A percentile compares a stretch with the other conserved stretches of the same genome.
phyloP scores from a whole-genome alignment of 2,329 filamentous ascomycete species.

The Aureobasidium zeae region DNA sequence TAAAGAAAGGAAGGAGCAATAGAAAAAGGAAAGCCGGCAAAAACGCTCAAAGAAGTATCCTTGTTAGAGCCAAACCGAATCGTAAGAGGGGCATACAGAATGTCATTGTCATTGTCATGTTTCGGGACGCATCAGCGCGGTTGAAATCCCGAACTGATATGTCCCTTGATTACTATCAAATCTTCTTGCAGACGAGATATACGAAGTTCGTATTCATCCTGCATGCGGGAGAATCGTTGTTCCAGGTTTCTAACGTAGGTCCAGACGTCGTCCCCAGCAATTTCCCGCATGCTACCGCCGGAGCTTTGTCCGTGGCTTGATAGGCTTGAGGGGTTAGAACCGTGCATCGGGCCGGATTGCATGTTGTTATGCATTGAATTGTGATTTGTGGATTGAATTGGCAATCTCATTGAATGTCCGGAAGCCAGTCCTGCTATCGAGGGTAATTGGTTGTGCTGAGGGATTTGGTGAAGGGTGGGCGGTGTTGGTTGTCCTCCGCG shows the following conservation, averaged over 20 bases:
- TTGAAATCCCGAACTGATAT: slow-evolving; percentile 12
- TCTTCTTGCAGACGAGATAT: slow-evolving; percentile 38
- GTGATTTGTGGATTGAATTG: slow-evolving; percentile 19
- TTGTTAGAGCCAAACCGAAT: background rate
- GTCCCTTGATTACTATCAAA: slow-evolving; percentile 29
- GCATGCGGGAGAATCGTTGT: slow-evolving; percentile 37
- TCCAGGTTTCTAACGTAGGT: slow-evolving; percentile 64
- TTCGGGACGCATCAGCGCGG: background rate
- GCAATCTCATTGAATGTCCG: slow-evolving; percentile 21
- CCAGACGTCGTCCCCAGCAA: slow-evolving; percentile 57
- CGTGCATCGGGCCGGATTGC: slow-evolving; percentile 26
- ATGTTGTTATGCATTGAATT: slow-evolving; percentile 10
- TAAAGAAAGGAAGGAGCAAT: background rate
- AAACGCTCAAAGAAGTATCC: background rate
- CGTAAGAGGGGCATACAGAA: slow-evolving; percentile 1
- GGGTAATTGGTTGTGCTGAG: slow-evolving; percentile 24
- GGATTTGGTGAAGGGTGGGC: slow-evolving; percentile 39
- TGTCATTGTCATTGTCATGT: slow-evolving; percentile 3
- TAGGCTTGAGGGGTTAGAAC: slow-evolving; percentile 43
- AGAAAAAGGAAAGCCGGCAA: background rate
- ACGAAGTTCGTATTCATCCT: slow-evolving; percentile 39
- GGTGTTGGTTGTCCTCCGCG: slow-evolving; percentile 50
- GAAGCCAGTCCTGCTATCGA: slow-evolving; percentile 33
- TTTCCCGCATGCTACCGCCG: slow-evolving; percentile 55
- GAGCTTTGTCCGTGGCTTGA: slow-evolving; percentile 47